Conservation (phyloP, 1,139 yeast genomes). For the Candida buenavistaensis region DNA sequence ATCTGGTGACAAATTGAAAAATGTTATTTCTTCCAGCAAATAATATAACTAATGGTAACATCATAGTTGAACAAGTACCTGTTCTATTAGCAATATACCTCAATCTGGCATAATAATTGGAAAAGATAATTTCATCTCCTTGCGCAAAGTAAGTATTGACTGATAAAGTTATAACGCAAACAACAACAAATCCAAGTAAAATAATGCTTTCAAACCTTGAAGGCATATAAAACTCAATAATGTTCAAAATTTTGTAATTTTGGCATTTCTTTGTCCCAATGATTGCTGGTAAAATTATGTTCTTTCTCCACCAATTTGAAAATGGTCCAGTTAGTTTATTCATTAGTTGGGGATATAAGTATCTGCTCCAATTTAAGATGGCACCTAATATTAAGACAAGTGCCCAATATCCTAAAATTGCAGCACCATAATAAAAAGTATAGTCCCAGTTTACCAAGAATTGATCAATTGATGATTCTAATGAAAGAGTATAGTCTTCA, state of each 20-base stretch:
- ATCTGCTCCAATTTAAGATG: constrained; percentile 35
- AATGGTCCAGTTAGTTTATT: constrained; percentile 21
- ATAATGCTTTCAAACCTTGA: constrained; percentile 55
- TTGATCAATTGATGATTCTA: constrained; percentile 14
- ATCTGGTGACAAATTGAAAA: constrained; percentile 48
- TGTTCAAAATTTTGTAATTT: constrained; percentile 22
- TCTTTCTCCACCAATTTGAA: constrained; percentile 24
- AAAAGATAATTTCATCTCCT: constrained; percentile 20
- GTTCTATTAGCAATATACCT: constrained; percentile 50
- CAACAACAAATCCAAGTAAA: constrained; percentile 42
- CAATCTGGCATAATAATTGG: constrained; percentile 17
- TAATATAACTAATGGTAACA: constrained; percentile 46
- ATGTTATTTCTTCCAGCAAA: constrained; percentile 59
- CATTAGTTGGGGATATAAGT: constrained; percentile 22
- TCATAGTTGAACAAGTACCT: constrained; percentile 50
- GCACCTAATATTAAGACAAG: constrained; percentile 40
- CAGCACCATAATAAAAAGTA: constrained; percentile 51
- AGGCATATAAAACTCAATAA: constrained; percentile 43
- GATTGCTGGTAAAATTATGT: constrained; percentile 29
- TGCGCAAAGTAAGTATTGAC: constrained; percentile 20
- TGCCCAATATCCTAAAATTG: constrained; percentile 49
- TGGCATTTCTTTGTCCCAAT: constrained; percentile 23
- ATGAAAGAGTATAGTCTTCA: constrained; percentile 3
- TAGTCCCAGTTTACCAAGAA: constrained; percentile 34
- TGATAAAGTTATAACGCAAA: constrained; percentile 40